Base-by-base conservation (phyloP, 352 stramenopile species). In the Aphanomyces cochlioides region DNA sequence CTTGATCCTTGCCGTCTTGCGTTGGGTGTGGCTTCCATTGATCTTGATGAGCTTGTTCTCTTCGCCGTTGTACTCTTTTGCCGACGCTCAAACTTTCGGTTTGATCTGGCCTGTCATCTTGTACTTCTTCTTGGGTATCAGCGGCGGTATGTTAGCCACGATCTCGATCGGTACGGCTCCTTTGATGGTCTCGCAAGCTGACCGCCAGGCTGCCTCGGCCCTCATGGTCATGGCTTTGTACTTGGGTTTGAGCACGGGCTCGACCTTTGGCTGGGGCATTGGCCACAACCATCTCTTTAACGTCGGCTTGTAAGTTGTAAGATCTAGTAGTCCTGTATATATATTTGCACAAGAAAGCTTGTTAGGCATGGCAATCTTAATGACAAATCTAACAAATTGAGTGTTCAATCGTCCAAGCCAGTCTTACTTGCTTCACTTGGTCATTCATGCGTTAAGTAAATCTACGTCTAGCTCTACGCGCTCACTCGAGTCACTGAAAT, bases 401-500 rank as follows among this genome's bases (percentile, higher is more conserved):
- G 28, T 28, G 28, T 28, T 28, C 28, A 28, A 28, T 28, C 28
- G 28, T 28, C 28, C 28, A 28, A 28, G 28, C 28, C 2, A 28
- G 2, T 28, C 28, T n/a, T n/a, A n/a, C n/a, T n/a, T n/a, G n/a
- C 28, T 0, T 28, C 28, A 28, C 28, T 28, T 28, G 28, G 28
- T 2, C 28, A 28, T 28, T 28, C 28, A 28, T 28, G 28, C 28
- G 28, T 2, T 28, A 28, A 28, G 28, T 28, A 28, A 28, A 28
- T 28, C 28, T 28, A 53, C 45, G n/a, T 19, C n/a, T 13, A 58
- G 28, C 28, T 28, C 50, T 58, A 58, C 21, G 85, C 87, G 69
- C 87, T 93, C 63, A 95, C 84, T 48, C 87, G 84, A 59, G 93
- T 76, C 47, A 77, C 89, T 17, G 82, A 67, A 67, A 83, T 93